These are phyloP conservation scores for Pseudocercospora macadamiae DNA, from an alignment of 2,329 filamentous ascomycete genomes.

Conservation along the genomic window DNA sequence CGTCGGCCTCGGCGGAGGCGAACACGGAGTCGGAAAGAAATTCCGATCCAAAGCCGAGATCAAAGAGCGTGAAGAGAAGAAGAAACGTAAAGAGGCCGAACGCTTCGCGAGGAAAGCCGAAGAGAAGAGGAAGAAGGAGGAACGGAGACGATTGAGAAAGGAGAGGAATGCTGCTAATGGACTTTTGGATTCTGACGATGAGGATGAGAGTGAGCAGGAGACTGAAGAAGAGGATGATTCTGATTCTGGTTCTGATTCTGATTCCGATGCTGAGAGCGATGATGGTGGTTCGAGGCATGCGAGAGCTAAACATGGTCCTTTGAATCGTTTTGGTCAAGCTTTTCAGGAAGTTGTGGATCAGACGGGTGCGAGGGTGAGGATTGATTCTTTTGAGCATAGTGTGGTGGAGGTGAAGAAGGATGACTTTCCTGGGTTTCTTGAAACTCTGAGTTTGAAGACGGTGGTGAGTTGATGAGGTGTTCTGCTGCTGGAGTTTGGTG, in stretches of 20 bases:
- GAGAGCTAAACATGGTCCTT: slow-evolving; percentile 67
- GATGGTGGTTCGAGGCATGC: slow-evolving; percentile 51
- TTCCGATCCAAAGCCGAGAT: slow-evolving; percentile 38
- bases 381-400: slow-evolving; percentile 96
- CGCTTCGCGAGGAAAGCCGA: slow-evolving; percentile 53
- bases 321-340: slow-evolving; percentile 90
- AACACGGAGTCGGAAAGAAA: slow-evolving; percentile 61
- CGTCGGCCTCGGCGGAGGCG: slow-evolving; percentile 87
- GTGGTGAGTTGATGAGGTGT: slow-evolving; percentile 50
- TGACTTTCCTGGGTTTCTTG: slow-evolving; percentile 85
- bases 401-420: slow-evolving; percentile 98
- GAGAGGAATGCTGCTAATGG: slow-evolving; percentile 63
- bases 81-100: slow-evolving; percentile 61
- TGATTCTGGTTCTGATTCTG: slow-evolving; percentile 28
- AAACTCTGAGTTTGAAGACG: slow-evolving; percentile 87
- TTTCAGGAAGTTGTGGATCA: slow-evolving; percentile 94
- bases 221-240: slow-evolving; percentile 35
- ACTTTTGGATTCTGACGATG: slow-evolving; percentile 49
- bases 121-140: slow-evolving; percentile 58
- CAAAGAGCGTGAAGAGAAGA: slow-evolving; percentile 65
- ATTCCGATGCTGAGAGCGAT: slow-evolving; percentile 27
- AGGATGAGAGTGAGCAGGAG: slow-evolving; percentile 55
- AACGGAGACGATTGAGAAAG: slow-evolving; percentile 61
- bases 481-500: not conserved
- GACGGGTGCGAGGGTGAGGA: slow-evolving; percentile 84